These are phyloP conservation scores for Sclerotinia sclerotiorum DNA, from an alignment of 2,329 filamentous ascomycete species.

Conservation along the genomic window DNA sequence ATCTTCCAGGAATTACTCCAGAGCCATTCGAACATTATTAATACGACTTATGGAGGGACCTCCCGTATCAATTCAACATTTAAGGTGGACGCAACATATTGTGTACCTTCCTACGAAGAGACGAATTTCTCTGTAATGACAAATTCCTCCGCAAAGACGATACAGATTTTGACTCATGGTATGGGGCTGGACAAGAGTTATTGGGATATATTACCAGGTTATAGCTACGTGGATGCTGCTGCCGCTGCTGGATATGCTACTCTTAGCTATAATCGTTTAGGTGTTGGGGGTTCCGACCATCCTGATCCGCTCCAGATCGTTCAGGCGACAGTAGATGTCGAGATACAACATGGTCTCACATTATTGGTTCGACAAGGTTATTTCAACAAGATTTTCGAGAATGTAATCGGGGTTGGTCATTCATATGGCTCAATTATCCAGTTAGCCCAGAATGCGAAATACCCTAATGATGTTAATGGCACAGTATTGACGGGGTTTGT, in stretches of 20 bases:
- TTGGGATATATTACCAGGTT: slow-evolving; percentile 39
- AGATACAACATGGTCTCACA: neutral
- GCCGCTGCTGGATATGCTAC: slow-evolving; percentile 41
- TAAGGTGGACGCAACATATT: neutral
- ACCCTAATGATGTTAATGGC: neutral
- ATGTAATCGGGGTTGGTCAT: slow-evolving; percentile 2
- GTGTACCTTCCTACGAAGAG: neutral
- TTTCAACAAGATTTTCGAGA: neutral
- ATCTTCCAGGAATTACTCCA: neutral
- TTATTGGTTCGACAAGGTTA: neutral
- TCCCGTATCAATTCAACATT: neutral
- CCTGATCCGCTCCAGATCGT: neutral
- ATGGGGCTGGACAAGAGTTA: slow-evolving; percentile 19
- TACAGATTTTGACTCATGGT: slow-evolving; percentile 24
- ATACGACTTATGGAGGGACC: neutral
- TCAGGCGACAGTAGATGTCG: neutral
- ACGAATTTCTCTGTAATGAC: neutral
- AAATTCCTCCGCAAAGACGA: neutral
- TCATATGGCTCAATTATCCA: slow-evolving; percentile 1
- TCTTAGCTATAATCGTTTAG: slow-evolving; percentile 26
- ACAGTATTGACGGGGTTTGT: slow-evolving; percentile 1
- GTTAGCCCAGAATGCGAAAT: slow-evolving; percentile 2
- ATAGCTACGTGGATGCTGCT: slow-evolving; percentile 59
- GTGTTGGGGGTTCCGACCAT: neutral
- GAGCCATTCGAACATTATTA: neutral